Percentiles rank a stretch among this genome's conserved stretches.
Evolutionary conservation across 306 rosid genomes (phyloP).

Genomic region (Lathyrus aphaca): DNA sequence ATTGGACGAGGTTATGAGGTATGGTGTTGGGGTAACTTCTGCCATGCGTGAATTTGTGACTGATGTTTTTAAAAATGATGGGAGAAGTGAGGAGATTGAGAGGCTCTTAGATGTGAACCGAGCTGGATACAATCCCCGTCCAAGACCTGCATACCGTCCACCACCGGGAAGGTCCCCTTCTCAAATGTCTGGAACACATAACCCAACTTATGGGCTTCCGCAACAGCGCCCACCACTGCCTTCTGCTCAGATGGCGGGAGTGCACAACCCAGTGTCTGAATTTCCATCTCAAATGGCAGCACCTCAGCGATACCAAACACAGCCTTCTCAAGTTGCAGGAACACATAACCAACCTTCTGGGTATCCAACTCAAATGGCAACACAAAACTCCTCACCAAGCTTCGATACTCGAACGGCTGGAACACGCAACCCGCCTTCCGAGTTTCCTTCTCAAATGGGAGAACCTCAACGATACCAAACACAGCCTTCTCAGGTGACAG

Average conservation of each 20-base stretch:
- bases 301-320: slow-evolving; percentile 33
- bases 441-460: slow-evolving; percentile 43
- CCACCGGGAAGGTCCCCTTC: slow-evolving; percentile 44
- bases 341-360: slow-evolving; percentile 31
- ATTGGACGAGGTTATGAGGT: slow-evolving; percentile 73
- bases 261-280: slow-evolving; percentile 5
- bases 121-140: slow-evolving; percentile 37
- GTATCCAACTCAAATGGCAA: slow-evolving; percentile 45
- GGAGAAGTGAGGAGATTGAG: slow-evolving; percentile 74
- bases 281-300: slow-evolving; percentile 47
- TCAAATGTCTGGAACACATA: slow-evolving; percentile 36
- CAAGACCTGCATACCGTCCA: slow-evolving; percentile 48
- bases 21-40: slow-evolving; percentile 77
- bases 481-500: slow-evolving; percentile 35
- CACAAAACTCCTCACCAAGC: slow-evolving; percentile 38
- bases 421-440: slow-evolving; percentile 32
- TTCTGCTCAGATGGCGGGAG: slow-evolving; percentile 45
- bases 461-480: slow-evolving; percentile 38
- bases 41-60: slow-evolving; percentile 55
- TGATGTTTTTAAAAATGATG: slow-evolving; percentile 62
- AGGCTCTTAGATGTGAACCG: slow-evolving; percentile 58
- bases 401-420: slow-evolving; percentile 46
- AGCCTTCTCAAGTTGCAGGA: slow-evolving; percentile 37
- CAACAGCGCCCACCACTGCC: slow-evolving; percentile 25
- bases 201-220: slow-evolving; percentile 34